Conservation (phyloP, 2,329 filamentous ascomycete species). For the Trichoderma polysporum region DNA sequence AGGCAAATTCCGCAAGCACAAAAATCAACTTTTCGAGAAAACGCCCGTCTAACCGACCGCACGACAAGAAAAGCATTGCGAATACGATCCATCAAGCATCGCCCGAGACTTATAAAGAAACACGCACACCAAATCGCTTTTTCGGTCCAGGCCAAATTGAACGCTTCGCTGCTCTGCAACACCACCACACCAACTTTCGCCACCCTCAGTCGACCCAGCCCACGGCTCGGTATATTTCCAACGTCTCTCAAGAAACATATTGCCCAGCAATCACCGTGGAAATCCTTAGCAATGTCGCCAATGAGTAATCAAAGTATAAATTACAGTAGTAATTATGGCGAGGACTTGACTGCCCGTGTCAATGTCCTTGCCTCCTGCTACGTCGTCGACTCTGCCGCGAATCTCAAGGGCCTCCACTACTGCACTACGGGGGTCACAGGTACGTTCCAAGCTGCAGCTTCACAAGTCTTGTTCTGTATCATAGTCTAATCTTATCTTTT, state of each 20-base stretch:
- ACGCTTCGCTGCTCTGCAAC: neutral
- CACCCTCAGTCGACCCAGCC: slow-evolving; percentile 21
- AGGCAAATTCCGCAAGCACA: neutral
- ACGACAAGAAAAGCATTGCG: neutral
- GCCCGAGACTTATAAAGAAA: neutral
- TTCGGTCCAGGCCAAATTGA: neutral
- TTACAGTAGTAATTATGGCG: slow-evolving; percentile 76
- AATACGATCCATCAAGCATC: neutral
- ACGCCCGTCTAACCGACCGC: neutral
- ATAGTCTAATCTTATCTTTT: neutral
- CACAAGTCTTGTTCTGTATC: neutral
- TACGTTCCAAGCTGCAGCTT: slow-evolving; percentile 40
- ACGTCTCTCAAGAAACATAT: neutral
- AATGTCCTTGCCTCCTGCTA: slow-evolving; percentile 92
- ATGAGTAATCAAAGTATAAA: slow-evolving; percentile 70
- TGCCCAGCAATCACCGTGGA: slow-evolving; percentile 24
- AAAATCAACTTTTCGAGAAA: neutral
- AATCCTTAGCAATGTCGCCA: slow-evolving; percentile 54
- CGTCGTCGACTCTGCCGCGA: slow-evolving; percentile 70
- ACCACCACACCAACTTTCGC: slow-evolving; percentile 1
- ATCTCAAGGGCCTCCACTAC: slow-evolving; percentile 85
- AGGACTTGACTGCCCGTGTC: slow-evolving; percentile 61
- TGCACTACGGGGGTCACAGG: slow-evolving; percentile 87
- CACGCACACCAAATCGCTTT: neutral
- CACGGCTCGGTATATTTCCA: slow-evolving; percentile 14